phyloP scores from a whole-genome alignment of 345 rosid species.

The Barbarea vulgaris region DNA sequence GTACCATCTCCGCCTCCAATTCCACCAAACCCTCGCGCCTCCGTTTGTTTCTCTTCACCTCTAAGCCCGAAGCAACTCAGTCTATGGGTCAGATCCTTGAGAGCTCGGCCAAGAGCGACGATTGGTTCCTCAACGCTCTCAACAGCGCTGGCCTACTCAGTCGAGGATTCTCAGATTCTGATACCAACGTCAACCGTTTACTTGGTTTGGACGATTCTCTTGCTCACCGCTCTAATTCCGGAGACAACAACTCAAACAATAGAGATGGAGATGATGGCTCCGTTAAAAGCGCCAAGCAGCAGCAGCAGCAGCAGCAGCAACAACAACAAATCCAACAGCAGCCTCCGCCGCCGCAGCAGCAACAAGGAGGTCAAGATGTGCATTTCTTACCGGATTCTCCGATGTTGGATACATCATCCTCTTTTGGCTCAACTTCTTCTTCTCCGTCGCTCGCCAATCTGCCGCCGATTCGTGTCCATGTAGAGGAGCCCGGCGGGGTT shows the following conservation, averaged over 20 bases:
- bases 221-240: slow-evolving; percentile 29
- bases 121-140: slow-evolving; percentile 88
- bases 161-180: slow-evolving; percentile 76
- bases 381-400: slow-evolving; percentile 94
- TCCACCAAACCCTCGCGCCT: slow-evolving; percentile 60
- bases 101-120: slow-evolving; percentile 69
- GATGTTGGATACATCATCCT: slow-evolving; percentile 84
- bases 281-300: slow-evolving; percentile 53
- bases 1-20: slow-evolving; percentile 48
- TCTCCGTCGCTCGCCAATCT: slow-evolving; percentile 84
- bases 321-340: slow-evolving; percentile 31
- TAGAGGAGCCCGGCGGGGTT: slow-evolving; percentile 52
- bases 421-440: slow-evolving; percentile 94
- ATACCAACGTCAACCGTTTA: slow-evolving; percentile 65
- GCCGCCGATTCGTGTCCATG: slow-evolving; percentile 84
- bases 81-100: slow-evolving; percentile 78
- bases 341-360: slow-evolving; percentile 37
- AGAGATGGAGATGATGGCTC: slow-evolving; percentile 47
- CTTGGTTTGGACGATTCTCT: slow-evolving; percentile 70
- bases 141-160: slow-evolving; percentile 62
- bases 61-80: slow-evolving; percentile 71
- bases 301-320: slow-evolving; percentile 43
- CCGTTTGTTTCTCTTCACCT: slow-evolving; percentile 78
- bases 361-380: slow-evolving; percentile 56
- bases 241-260: slow-evolving; percentile 32